Conservation (phyloP, 2,329 filamentous ascomycete species). For the Fusarium sp. region DNA sequence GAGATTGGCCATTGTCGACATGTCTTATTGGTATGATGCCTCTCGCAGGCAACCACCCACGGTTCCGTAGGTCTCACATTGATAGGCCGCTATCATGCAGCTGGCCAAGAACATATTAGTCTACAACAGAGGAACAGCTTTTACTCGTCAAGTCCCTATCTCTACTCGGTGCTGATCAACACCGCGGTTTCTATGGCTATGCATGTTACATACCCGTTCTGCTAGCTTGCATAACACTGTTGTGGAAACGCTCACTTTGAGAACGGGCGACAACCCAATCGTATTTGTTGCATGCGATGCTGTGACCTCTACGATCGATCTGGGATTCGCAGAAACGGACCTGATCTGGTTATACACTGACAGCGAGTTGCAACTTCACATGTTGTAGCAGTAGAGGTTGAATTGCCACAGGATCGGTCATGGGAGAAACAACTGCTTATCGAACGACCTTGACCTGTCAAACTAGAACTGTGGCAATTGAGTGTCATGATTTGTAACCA, state of each 20-base stretch:
- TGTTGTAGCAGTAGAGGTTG: background rate
- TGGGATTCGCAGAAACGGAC: constrained; percentile 6
- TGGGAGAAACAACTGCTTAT: background rate
- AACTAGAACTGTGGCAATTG: background rate
- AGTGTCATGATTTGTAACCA: background rate
- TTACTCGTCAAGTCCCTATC: constrained; percentile 15
- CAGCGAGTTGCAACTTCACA: background rate
- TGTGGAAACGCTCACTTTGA: constrained; percentile 11
- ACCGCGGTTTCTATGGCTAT: constrained; percentile 6
- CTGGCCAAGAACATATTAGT: constrained; percentile 6
- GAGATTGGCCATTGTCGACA: background rate
- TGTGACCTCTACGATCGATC: constrained; percentile 12
- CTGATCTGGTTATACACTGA: constrained; percentile 10
- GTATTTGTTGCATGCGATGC: constrained; percentile 3
- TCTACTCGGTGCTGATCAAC: constrained; percentile 6
- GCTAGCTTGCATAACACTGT: constrained; percentile 17
- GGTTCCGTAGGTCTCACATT: constrained; percentile 7
- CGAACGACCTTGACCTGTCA: background rate
- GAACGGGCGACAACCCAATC: constrained; percentile 15
- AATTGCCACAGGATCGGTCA: background rate
- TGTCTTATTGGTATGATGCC: constrained; percentile 4
- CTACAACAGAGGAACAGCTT: background rate
- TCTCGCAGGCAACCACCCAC: constrained; percentile 5
- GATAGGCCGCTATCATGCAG: background rate
- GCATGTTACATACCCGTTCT: constrained; percentile 7